phyloP scores from a whole-genome alignment of 129 eudicot genomes.

The Scalesia atractyloides region DNA sequence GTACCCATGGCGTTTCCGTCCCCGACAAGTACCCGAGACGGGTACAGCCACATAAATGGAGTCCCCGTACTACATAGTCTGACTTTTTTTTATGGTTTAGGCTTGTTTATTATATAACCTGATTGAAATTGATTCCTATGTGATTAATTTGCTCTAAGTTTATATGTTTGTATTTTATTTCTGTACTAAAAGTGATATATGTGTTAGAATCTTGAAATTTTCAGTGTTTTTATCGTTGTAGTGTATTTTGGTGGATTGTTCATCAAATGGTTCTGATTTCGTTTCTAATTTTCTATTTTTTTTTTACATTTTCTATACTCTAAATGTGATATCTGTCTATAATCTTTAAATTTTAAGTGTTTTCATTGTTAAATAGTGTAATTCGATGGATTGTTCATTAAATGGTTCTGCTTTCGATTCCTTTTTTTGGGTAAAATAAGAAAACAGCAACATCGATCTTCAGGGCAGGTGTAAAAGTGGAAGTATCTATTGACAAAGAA shows the following conservation, averaged over 20 bases:
- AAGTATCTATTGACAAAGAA: conserved; percentile 49
- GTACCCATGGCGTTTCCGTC: too few relatives aligned
- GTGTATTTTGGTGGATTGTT: conserved; percentile 11
- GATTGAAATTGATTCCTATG: too few relatives aligned
- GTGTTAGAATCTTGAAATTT: too few relatives aligned
- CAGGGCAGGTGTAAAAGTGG: conserved; percentile 58
- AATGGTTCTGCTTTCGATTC: conserved; percentile 34
- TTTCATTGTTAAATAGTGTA: background rate
- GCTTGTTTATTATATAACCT: too few relatives aligned
- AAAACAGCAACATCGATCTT: conserved; percentile 54
- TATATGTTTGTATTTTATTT: too few relatives aligned
- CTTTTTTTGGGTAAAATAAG: conserved; percentile 40
- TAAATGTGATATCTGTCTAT: conserved; percentile 14
- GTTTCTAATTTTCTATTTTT: background rate
- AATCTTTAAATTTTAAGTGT: background rate
- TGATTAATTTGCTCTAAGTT: too few relatives aligned
- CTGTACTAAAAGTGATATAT: too few relatives aligned
- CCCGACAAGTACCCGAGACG: too few relatives aligned
- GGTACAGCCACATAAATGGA: too few relatives aligned
- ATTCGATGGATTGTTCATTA: conserved; percentile 16
- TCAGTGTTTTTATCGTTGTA: background rate
- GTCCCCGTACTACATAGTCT: too few relatives aligned
- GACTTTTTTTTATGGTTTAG: too few relatives aligned
- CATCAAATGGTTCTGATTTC: conserved; percentile 32
- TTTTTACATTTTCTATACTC: conserved; percentile 12